Evolutionary conservation across 2,329 filamentous ascomycete species (phyloP).

Genomic region (Fusarium acutatum): DNA sequence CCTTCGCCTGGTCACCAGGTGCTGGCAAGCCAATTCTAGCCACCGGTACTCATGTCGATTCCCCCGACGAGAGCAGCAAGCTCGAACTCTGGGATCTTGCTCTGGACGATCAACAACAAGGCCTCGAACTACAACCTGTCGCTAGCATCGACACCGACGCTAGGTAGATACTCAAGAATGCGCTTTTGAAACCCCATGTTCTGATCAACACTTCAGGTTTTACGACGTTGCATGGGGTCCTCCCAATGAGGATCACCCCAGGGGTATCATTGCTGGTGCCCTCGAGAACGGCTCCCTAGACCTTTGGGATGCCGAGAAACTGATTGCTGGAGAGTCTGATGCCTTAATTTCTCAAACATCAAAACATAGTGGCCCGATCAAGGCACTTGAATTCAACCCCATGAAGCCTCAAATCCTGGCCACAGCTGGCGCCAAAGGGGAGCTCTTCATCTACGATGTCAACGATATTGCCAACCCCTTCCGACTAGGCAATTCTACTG

Average conservation of each 20-base stretch:
- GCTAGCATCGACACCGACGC: slow-evolving; percentile 88
- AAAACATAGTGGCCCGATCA: slow-evolving; percentile 92
- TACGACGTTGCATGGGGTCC: slow-evolving; percentile 97
- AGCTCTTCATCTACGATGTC: slow-evolving; percentile 94
- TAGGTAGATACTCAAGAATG: slow-evolving; percentile 65
- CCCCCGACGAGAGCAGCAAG: slow-evolving; percentile 96
- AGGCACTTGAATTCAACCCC: slow-evolving; percentile 96
- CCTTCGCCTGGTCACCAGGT: slow-evolving; percentile 95
- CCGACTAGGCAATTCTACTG: slow-evolving; percentile 85
- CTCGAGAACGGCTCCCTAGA: slow-evolving; percentile 94
- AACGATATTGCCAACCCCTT: slow-evolving; percentile 90
- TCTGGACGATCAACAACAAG: slow-evolving; percentile 78
- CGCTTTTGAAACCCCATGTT: slow-evolving; percentile 2
- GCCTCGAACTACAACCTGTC: slow-evolving; percentile 84
- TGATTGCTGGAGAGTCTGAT: slow-evolving; percentile 67
- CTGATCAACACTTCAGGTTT: slow-evolving; percentile 68
- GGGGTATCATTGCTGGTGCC: slow-evolving; percentile 92
- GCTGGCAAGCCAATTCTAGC: slow-evolving; percentile 82
- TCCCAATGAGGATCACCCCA: slow-evolving; percentile 78
- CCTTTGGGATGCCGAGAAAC: slow-evolving; percentile 86
- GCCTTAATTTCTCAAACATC: slow-evolving; percentile 85
- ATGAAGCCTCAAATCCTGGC: slow-evolving; percentile 90
- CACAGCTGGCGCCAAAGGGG: slow-evolving; percentile 92
- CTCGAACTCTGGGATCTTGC: slow-evolving; percentile 95
- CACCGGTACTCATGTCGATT: slow-evolving; percentile 95